Conservation (phyloP, 805 yeast species). For the Wickerhamiella azyma region DNA sequence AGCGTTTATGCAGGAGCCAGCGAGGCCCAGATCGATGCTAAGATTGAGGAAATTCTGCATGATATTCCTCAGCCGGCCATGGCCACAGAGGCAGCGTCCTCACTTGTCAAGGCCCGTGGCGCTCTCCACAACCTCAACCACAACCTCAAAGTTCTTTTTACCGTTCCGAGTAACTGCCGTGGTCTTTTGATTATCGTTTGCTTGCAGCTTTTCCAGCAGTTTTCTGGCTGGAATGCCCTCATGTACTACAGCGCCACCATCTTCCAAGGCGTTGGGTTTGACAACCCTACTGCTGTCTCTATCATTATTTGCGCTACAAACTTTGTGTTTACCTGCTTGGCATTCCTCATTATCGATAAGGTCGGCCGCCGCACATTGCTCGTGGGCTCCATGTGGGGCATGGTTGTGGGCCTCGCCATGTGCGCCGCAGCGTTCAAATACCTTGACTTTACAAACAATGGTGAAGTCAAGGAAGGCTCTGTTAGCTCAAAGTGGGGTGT, state of each 20-base stretch:
- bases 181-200: slow-evolving; percentile 87
- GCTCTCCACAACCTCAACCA: slow-evolving; percentile 20
- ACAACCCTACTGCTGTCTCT: slow-evolving; percentile 86
- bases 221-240: slow-evolving; percentile 89
- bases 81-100: slow-evolving; percentile 15
- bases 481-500: slow-evolving; percentile 61
- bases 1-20: slow-evolving; percentile 52
- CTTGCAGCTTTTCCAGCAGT: slow-evolving; percentile 90
- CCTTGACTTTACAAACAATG: slow-evolving; percentile 47
- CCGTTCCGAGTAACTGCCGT: slow-evolving; percentile 50
- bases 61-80: slow-evolving; percentile 20
- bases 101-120: slow-evolving; percentile 12
- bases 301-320: slow-evolving; percentile 89
- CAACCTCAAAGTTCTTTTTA: slow-evolving; percentile 24
- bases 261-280: slow-evolving; percentile 80
- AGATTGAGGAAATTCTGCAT: slow-evolving; percentile 40
- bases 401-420: slow-evolving; percentile 61
- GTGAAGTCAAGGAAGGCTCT: slow-evolving; percentile 23
- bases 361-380: slow-evolving; percentile 81
- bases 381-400: slow-evolving; percentile 69
- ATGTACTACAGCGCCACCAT: slow-evolving; percentile 93
- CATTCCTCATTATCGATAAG: slow-evolving; percentile 73
- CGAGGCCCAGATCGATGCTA: slow-evolving; percentile 48
- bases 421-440: slow-evolving; percentile 89
- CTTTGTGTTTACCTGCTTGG: slow-evolving; percentile 73